Percentiles rank a stretch among this genome's conserved stretches.
These are phyloP conservation scores for Xylaria nigripes DNA, from an alignment of 495 filamentous ascomycete species.

Conservation along the genomic window DNA sequence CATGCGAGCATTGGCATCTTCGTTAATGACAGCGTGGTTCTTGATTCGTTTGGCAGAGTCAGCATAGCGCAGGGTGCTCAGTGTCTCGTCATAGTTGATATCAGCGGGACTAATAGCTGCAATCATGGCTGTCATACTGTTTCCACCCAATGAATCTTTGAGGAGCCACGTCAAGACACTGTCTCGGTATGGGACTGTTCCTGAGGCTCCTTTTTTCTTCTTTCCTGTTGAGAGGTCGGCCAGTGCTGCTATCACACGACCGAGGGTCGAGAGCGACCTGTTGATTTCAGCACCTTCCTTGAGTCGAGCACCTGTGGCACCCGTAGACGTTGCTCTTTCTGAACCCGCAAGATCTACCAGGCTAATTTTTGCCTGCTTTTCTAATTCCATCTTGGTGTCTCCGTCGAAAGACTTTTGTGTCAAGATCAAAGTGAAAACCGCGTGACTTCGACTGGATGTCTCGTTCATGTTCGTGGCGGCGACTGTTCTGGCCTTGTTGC, in stretches of 20 bases:
- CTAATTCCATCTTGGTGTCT: conserved; percentile 91
- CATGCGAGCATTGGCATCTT: conserved; percentile 98
- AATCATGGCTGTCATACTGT: conserved; percentile 99
- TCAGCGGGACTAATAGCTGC: conserved; percentile 96
- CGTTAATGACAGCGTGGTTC: conserved; percentile 99
- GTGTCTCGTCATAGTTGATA: conserved; percentile 98
- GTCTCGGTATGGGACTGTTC: conserved; percentile 94
- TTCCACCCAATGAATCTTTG: conserved; percentile 95
- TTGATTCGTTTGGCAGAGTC: conserved; percentile 98
- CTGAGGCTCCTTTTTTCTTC: conserved; percentile 61
- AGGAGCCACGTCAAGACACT: conserved; percentile 93
- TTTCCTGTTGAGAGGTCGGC: conserved; percentile 85
- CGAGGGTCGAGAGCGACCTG: conserved; percentile 88
- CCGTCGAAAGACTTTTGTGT: conserved; percentile 89
- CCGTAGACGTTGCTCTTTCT: conserved; percentile 90
- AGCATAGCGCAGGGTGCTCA: conserved; percentile 91
- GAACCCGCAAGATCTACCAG: conserved; percentile 97
- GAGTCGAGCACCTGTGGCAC: conserved; percentile 87
- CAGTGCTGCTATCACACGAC: conserved; percentile 94
- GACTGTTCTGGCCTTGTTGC: conserved; percentile 96
- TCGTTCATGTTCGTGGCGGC: conserved; percentile 99
- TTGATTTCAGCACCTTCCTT: conserved; percentile 99
- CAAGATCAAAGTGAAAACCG: conserved; percentile 93
- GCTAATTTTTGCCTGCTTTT: conserved; percentile 97
- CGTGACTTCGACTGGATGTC: conserved; percentile 94